Conservation (phyloP, 1,284 basidiomycete species). For the Trichosporon coremiiforme region DNA sequence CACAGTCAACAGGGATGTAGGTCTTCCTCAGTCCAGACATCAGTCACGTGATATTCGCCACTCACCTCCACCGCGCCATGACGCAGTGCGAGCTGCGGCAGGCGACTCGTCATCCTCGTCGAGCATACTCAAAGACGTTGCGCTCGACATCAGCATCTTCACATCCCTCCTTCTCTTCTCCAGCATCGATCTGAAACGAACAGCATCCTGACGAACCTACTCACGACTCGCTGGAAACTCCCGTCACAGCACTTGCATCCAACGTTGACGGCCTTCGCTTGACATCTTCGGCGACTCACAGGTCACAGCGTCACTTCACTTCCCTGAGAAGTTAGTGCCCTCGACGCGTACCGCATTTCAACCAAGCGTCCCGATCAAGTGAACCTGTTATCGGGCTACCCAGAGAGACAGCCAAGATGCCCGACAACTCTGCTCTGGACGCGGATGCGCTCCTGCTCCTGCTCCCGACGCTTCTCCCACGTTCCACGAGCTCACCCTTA, state of each 20-base stretch:
- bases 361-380: background rate
- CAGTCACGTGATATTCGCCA: background rate
- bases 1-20: too few species aligned
- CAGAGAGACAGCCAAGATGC: background rate
- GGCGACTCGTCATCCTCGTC: background rate
- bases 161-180: background rate
- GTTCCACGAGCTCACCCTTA: slow-evolving; percentile 39
- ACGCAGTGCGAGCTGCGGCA: background rate
- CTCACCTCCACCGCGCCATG: slow-evolving; percentile 2
- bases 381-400: background rate
- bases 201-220: background rate
- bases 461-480: background rate
- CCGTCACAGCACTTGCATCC: background rate
- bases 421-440: background rate
- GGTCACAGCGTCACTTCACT: background rate
- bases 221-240: background rate
- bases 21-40: too few species aligned
- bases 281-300: background rate
- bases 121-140: background rate
- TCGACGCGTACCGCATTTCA: background rate
- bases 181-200: background rate
- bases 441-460: background rate
- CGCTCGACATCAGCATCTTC: background rate
- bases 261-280: background rate
- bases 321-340: background rate